These are phyloP conservation scores for Corylus heterophylla DNA, from an alignment of 306 rosid genomes.

Conservation along the genomic window DNA sequence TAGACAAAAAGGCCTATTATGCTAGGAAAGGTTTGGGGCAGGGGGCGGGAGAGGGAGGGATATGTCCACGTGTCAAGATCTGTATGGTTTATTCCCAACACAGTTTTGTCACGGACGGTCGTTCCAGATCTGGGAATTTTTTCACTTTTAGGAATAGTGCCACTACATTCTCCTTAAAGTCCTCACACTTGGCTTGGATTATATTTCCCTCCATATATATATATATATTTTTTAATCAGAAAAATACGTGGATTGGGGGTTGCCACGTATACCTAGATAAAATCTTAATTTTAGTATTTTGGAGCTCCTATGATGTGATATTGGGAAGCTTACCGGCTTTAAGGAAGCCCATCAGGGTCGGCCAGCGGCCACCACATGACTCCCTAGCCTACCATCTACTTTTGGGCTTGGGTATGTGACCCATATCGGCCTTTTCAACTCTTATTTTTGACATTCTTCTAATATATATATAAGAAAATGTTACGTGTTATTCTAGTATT, in stretches of 20 bases:
- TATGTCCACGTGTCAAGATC: slow-evolving; percentile 3
- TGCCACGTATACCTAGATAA: background rate
- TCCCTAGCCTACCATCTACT: background rate
- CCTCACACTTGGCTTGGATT: background rate
- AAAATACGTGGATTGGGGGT: background rate
- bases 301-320: no score
- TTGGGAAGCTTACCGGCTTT: background rate
- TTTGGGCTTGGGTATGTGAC: background rate
- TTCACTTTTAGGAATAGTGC: slow-evolving; percentile 2
- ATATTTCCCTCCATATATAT: background rate
- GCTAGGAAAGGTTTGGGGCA: background rate
- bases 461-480: no score
- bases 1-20: background rate
- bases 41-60: background rate
- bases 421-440: no score
- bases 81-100: background rate
- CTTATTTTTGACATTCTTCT: no score
- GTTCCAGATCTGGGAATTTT: slow-evolving; percentile 28
- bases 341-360: background rate
- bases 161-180: slow-evolving; percentile 34
- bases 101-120: slow-evolving; percentile 40
- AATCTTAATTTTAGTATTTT: background rate
- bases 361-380: no score
- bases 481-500: no score
- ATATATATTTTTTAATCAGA: no score